These are phyloP conservation scores for Ulota crispa DNA, from an alignment of 225 moss, liverwort and hornwort species.

Conservation along the genomic window DNA sequence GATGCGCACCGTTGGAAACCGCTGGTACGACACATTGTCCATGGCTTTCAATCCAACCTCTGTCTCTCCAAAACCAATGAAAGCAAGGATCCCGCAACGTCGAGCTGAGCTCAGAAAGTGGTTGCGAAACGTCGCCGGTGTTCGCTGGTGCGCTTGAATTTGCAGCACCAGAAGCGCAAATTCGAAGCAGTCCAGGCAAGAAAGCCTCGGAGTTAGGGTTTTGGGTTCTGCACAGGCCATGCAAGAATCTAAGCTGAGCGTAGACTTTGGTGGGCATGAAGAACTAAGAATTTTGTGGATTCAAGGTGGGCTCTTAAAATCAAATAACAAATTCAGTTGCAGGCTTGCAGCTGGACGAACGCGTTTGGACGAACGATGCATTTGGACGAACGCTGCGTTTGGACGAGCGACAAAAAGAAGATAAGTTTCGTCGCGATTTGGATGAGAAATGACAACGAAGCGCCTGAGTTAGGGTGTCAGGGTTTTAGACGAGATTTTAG, in stretches of 20 bases:
- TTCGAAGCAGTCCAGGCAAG: neutral
- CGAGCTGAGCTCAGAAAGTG: neutral
- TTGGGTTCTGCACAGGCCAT: no score
- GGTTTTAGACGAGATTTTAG: slow-evolving; percentile 24
- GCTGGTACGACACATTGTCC: slow-evolving; percentile 75
- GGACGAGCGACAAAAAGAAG: neutral
- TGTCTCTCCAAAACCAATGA: neutral
- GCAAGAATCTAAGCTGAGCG: rapidly evolving
- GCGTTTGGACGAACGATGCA: neutral
- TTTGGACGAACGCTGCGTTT: no score
- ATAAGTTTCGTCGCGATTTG: rapidly evolving
- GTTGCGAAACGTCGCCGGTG: neutral
- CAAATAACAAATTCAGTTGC: no score
- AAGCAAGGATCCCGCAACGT: neutral
- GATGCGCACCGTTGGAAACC: slow-evolving; percentile 89
- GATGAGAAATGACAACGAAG: neutral
- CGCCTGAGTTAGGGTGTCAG: neutral
- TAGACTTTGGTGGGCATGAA: rapidly evolving
- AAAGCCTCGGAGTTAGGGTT: neutral
- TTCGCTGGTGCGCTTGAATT: neutral
- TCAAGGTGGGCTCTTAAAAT: no score
- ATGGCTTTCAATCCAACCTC: slow-evolving; percentile 13
- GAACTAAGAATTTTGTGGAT: no score
- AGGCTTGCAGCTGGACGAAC: neutral
- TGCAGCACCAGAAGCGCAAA: neutral